A percentile compares a stretch with the other conserved stretches of the same genome.
Conservation (phyloP, 768 basidiomycete species). For the Ephemerocybe angulata region DNA sequence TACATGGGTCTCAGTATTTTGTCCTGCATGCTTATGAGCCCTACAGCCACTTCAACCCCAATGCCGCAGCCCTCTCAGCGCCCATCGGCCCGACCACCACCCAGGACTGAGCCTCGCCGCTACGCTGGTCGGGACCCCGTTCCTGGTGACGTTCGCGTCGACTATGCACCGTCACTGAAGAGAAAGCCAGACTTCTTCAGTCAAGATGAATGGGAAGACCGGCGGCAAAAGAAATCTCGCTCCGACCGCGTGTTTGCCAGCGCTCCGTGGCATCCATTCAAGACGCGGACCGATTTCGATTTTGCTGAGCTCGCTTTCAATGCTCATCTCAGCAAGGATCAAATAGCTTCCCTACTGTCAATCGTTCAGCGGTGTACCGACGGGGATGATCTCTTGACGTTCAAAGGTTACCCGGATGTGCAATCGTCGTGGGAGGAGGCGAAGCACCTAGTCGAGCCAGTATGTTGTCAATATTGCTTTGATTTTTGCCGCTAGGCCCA, state of each 20-base stretch:
- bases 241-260: not conserved
- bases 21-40: too few species aligned
- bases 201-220: not conserved
- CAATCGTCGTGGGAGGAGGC: not conserved
- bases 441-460: not conserved
- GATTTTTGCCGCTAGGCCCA: not conserved
- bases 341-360: not conserved
- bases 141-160: not conserved
- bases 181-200: not conserved
- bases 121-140: not conserved
- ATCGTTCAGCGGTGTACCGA: not conserved
- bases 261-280: conserved; percentile 1
- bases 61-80: not conserved
- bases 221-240: not conserved
- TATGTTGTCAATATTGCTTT: not conserved
- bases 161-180: not conserved
- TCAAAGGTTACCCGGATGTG: not conserved
- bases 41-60: not conserved
- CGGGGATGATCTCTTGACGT: not conserved
- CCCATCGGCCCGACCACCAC: not conserved
- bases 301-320: not conserved
- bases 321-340: not conserved
- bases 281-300: not conserved
- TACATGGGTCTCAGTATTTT: too few species aligned
- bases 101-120: too few species aligned